These are phyloP conservation scores for Calonectria honghensis DNA, from an alignment of 2,329 filamentous ascomycete species.

Conservation along the genomic window DNA sequence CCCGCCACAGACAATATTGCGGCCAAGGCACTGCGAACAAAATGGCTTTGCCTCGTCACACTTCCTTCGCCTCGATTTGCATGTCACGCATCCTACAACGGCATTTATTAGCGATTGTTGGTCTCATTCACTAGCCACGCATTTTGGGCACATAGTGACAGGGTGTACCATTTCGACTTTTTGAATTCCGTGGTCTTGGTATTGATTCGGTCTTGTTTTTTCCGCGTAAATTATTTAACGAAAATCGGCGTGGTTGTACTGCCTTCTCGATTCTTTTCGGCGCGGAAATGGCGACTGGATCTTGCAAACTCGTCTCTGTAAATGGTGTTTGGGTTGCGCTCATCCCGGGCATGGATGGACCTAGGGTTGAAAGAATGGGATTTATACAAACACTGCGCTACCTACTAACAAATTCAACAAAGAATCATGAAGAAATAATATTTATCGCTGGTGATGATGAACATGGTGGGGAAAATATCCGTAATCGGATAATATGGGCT, in stretches of 20 bases:
- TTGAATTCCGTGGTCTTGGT: constrained; percentile 28
- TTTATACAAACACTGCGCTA: not conserved
- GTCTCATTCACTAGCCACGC: too few species aligned
- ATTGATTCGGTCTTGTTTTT: not conserved
- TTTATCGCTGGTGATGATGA: not conserved
- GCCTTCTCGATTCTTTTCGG: not conserved
- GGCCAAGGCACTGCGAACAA: constrained; percentile 37
- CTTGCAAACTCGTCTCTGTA: not conserved
- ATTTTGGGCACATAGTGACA: not conserved
- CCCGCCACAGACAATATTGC: constrained; percentile 35
- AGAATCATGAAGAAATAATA: constrained; percentile 2
- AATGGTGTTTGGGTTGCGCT: not conserved
- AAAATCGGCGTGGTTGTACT: constrained; percentile 14
- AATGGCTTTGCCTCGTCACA: constrained; percentile 43
- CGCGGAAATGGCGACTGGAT: not conserved
- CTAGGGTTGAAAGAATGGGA: not conserved
- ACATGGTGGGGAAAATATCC: constrained; percentile 21
- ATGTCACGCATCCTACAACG: constrained; percentile 38
- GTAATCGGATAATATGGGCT: constrained; percentile 24
- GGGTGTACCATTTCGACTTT: constrained; percentile 40
- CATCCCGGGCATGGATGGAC: constrained; percentile 17
- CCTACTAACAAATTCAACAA: not conserved
- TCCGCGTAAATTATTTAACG: not conserved
- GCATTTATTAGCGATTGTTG: not conserved
- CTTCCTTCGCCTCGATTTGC: constrained; percentile 41